Base-by-base conservation (phyloP, 768 basidiomycete species). In the Saitozyma podzolica region DNA sequence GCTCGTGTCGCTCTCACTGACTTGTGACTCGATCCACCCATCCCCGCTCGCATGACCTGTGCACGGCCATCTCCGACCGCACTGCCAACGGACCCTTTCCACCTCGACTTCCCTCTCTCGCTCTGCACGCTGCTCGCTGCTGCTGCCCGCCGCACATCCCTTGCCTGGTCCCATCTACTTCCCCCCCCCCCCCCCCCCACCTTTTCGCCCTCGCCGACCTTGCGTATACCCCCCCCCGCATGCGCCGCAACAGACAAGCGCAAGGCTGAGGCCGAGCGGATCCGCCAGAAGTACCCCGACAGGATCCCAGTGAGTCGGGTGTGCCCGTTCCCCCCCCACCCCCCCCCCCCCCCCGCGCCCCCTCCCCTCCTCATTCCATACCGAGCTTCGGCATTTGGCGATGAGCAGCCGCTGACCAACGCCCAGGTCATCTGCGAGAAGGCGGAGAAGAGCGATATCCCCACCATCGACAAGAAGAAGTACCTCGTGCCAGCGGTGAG, bases 401-500 rank as follows among this genome's bases (percentile, higher is more conserved):
- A 53, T 17, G 61, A 55, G 20, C 16, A 19, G 11, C 20, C 17
- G 39, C 16, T 47, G 1, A 40, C 65, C 49, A 13, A 53, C 58
- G 13, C n/a, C 8, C 70, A 97, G 94, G 95, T 99, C 61, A 99
- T 99, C 82, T 99, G 96, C 82, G 96, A 99, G 86, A 97, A 96
- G 83, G 94, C 92, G 54, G 94, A 98, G 83, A 86, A 90, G 75
- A 94, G 93, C 59, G 96, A 99, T 83, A 98, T 99, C 80, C 91
- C 94, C 0, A 94, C 93, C 39, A 97, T 99, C 79, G 96, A 99
- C 85, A 99, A 99, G 90, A 98, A 99, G 93, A 99, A 99, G 84
- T 99, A 99, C 73, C 85, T 99, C 57, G 96, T 99, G 9, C 96
- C 96, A 50, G 94, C 93, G 59, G 95, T 95, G 75, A 74, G 89